Base-by-base conservation (phyloP, 2,329 filamentous ascomycete genomes). In the Cercospora nicotianae region DNA sequence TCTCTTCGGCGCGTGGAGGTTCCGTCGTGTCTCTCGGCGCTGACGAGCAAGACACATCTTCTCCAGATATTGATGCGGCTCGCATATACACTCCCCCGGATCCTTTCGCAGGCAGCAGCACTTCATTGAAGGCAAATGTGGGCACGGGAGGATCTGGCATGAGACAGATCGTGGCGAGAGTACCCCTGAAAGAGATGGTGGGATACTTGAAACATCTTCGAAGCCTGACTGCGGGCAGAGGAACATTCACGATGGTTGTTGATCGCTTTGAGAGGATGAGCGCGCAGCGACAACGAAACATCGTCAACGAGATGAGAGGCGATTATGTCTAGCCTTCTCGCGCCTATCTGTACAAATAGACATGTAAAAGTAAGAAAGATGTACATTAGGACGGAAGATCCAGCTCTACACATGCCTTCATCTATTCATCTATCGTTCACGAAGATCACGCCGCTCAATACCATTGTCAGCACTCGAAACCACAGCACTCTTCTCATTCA, bases 151-250 rank as follows among this genome's bases (percentile, higher is more conserved):
- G 62, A 18, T 63, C 59, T 10, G 73, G 68, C 9, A 69, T 68
- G 62, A 72, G 75, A 33, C 87, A 88, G 67, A 92, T 99, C 72
- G 89, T 90, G 10, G 95, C 94, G 23, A 89, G 91, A 75, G 94
- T 98, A 30, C 95, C 95, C 33, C 84, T 98, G 74, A 96, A 95
- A 81, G 94, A 98, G 80, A 97, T 98, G 92, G 90, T 98, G 39
- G 92, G 94, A 51, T 99, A 98, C 79, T 84, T 98, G 73, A 92
- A 93, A 78, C 92, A 96, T 77, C 81, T 99, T 71, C 85, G 95
- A 63, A 94, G 92, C 80, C 86, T 97, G 82, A 99, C 94, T 3
- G 91, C 90, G 2, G 95, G 95, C 0, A 85, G 95, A 65, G 90
- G 90, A 0, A 91, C 89, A 1, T 92, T 92, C 77, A 87, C 91